Percentiles rank a stretch among this genome's conserved stretches.
These are phyloP conservation scores for Canavalia gladiata DNA, from an alignment of 306 rosid genomes.

Conservation along the genomic window DNA sequence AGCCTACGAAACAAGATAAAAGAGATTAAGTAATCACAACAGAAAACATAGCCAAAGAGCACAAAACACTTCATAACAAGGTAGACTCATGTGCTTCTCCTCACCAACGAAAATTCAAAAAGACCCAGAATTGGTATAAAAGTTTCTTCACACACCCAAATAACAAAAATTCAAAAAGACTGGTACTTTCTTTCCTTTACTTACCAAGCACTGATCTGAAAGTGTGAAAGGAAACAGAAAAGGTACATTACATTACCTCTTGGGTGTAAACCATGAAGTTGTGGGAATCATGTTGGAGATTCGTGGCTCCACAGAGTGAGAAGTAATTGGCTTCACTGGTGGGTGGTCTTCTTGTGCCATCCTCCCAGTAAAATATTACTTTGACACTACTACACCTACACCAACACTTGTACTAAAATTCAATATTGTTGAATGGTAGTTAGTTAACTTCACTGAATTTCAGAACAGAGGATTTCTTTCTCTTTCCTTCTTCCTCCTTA, in stretches of 20 bases:
- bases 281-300: conserved; percentile 57
- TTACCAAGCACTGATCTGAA: conserved; percentile 32
- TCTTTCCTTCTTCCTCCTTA: neutral
- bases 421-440: conserved; percentile 42
- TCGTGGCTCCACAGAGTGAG: conserved; percentile 41
- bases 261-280: conserved; percentile 86
- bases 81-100: neutral
- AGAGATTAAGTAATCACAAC: conserved; percentile 5
- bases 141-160: neutral
- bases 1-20: conserved; percentile 63
- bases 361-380: neutral
- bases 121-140: conserved; percentile 12
- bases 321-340: neutral
- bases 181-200: conserved; percentile 18
- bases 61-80: neutral
- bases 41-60: neutral
- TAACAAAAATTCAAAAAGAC: conserved; percentile 26
- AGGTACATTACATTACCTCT: conserved; percentile 53
- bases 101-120: neutral
- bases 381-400: neutral
- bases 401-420: neutral
- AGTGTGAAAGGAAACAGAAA: conserved; percentile 6
- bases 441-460: conserved; percentile 16
- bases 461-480: neutral
- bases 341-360: conserved; percentile 38